Evolutionary conservation across 768 basidiomycete species (phyloP).

Genomic region (Leucosporidium scottii): DNA sequence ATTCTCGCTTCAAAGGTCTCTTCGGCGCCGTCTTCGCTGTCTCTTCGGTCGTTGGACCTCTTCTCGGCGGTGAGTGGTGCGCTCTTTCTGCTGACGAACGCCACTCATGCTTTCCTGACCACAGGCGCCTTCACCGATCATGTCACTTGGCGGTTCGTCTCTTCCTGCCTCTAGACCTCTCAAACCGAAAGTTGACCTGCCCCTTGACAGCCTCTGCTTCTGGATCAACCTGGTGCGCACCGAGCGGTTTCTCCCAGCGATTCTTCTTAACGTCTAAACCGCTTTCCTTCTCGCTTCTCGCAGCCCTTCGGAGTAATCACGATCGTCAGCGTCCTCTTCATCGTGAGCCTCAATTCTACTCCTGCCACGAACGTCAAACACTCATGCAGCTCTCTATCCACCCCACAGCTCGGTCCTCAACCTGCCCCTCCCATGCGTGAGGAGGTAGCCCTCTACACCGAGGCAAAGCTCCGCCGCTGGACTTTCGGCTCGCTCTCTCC

Average conservation of each 20-base stretch:
- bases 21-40: conserved; percentile 34
- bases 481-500: conserved; percentile 12
- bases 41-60: conserved; percentile 26
- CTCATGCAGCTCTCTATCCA: conserved; percentile 16
- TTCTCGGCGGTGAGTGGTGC: too few relatives aligned
- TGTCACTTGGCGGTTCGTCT: conserved; percentile 64
- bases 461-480: conserved; percentile 21
- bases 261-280: too few relatives aligned
- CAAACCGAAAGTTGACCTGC: background rate
- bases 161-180: background rate
- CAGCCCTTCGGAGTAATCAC: conserved; percentile 24
- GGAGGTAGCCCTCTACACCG: conserved; percentile 11
- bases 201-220: background rate
- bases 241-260: too few relatives aligned
- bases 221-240: conserved; percentile 7
- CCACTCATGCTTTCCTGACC: too few relatives aligned
- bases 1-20: background rate
- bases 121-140: conserved; percentile 48
- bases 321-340: conserved; percentile 13
- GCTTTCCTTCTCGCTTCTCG: too few relatives aligned
- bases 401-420: background rate
- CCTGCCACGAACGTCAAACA: too few relatives aligned
- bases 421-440: background rate
- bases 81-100: too few relatives aligned
- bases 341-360: conserved; percentile 19